Conservation (phyloP, 2,329 filamentous ascomycete genomes). For the Diaporthe batatas region DNA sequence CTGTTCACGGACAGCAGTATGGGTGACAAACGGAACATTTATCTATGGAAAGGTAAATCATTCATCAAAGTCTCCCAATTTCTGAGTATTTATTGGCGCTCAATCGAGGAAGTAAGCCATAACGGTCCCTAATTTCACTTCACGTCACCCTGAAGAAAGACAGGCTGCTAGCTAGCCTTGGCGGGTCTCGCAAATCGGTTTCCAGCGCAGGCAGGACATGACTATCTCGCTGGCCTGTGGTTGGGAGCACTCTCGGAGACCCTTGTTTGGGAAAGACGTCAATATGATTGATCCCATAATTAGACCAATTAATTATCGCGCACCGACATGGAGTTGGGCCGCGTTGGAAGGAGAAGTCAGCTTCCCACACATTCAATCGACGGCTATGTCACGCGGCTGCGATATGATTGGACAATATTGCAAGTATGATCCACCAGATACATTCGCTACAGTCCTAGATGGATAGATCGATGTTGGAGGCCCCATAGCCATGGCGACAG, state of each 20-base stretch:
- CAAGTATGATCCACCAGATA: not conserved
- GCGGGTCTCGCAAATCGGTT: not conserved
- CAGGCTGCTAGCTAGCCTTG: constrained; percentile 8
- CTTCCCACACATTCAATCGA: not conserved
- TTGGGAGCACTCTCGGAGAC: not conserved
- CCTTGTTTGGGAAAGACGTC: not conserved
- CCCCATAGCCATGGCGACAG: not conserved
- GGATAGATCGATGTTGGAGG: constrained; percentile 5
- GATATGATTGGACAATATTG: not conserved
- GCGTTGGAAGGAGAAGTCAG: not conserved
- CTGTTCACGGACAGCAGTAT: not conserved
- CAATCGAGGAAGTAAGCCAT: too few relatives aligned
- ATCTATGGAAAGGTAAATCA: not conserved
- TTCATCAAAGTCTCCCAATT: not conserved
- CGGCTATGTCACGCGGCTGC: not conserved
- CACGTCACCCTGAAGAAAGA: not conserved
- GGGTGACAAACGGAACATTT: not conserved
- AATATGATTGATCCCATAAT: not conserved
- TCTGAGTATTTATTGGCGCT: not conserved
- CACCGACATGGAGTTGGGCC: constrained; percentile 2
- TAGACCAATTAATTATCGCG: not conserved
- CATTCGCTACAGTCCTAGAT: not conserved
- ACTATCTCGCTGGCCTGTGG: not conserved
- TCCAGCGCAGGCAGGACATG: not conserved
- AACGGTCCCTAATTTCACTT: not conserved